phyloP scores from a whole-genome alignment of 306 rosid species.

The Pueraria montana region DNA sequence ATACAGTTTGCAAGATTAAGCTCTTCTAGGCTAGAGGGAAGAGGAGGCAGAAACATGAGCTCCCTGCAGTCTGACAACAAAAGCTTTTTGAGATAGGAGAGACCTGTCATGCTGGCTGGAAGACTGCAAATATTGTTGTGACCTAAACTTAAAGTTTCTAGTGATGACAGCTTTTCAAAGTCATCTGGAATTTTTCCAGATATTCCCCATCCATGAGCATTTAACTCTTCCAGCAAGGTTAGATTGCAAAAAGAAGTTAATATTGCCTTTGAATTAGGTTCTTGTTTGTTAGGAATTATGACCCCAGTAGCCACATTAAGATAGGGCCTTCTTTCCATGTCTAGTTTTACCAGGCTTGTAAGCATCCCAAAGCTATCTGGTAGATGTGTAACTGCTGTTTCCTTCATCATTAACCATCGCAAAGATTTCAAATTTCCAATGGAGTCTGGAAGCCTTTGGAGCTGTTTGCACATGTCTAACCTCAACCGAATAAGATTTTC shows the following conservation, averaged over 20 bases:
- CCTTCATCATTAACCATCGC: constrained; percentile 50
- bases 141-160: constrained; percentile 53
- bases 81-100: constrained; percentile 58
- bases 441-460: constrained; percentile 62
- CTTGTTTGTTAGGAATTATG: constrained; percentile 13
- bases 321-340: constrained; percentile 51
- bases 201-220: constrained; percentile 60
- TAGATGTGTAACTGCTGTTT: constrained; percentile 56
- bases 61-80: constrained; percentile 50
- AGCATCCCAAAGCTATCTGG: constrained; percentile 70
- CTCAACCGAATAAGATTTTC: constrained; percentile 57
- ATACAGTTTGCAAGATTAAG: constrained; percentile 59
- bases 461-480: constrained; percentile 51
- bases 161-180: constrained; percentile 56
- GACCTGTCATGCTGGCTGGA: constrained; percentile 64
- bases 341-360: constrained; percentile 49
- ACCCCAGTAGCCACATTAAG: neutral
- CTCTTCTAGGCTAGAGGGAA: constrained; percentile 63
- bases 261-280: constrained; percentile 42
- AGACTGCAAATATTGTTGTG: constrained; percentile 57
- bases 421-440: constrained; percentile 61
- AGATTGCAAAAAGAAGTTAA: constrained; percentile 58
- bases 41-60: constrained; percentile 64
- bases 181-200: constrained; percentile 66
- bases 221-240: constrained; percentile 45